Evolutionary conservation across 2,329 filamentous ascomycete species (phyloP).

Genomic region (Setomelanomma holmii): DNA sequence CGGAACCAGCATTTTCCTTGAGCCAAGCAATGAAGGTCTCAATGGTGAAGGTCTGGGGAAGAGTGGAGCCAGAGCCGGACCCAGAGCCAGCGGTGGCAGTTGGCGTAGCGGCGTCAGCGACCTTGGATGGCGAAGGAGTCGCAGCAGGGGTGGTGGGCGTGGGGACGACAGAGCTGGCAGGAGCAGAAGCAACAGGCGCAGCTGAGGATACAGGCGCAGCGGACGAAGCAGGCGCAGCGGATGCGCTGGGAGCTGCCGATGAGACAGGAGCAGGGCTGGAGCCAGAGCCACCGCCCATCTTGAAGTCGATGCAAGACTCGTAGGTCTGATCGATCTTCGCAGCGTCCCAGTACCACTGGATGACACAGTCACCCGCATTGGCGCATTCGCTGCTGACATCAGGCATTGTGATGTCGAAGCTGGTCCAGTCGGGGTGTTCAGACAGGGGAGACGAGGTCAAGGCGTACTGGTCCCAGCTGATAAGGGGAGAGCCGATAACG

Average conservation of each 20-base stretch:
- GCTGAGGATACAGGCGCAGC: constrained; percentile 15
- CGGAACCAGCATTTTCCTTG: constrained; percentile 32
- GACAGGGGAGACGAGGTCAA: constrained; percentile 54
- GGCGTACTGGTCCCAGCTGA: constrained; percentile 64
- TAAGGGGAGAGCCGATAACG: constrained; percentile 61
- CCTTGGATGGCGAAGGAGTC: constrained; percentile 13
- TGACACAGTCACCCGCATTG: constrained; percentile 59
- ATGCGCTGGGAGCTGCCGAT: background rate
- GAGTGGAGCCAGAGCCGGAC: constrained; percentile 13
- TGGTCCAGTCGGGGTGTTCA: constrained; percentile 52
- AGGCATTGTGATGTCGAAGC: constrained; percentile 64
- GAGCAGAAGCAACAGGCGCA: constrained; percentile 15
- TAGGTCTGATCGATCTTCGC: constrained; percentile 65
- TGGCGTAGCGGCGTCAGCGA: constrained; percentile 10
- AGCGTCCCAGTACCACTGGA: constrained; percentile 71
- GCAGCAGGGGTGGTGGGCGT: constrained; percentile 13
- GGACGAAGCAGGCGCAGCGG: constrained; percentile 11
- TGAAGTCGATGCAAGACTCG: constrained; percentile 69
- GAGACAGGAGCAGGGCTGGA: background rate
- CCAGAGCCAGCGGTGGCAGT: constrained; percentile 18
- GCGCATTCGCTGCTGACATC: constrained; percentile 57
- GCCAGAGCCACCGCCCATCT: constrained; percentile 46
- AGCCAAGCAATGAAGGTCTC: constrained; percentile 44
- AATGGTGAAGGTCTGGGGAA: constrained; percentile 43
- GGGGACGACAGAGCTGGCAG: constrained; percentile 11